phyloP scores from a whole-genome alignment of 2,329 filamentous ascomycete species.

The Pyrenochaeta sp. region DNA sequence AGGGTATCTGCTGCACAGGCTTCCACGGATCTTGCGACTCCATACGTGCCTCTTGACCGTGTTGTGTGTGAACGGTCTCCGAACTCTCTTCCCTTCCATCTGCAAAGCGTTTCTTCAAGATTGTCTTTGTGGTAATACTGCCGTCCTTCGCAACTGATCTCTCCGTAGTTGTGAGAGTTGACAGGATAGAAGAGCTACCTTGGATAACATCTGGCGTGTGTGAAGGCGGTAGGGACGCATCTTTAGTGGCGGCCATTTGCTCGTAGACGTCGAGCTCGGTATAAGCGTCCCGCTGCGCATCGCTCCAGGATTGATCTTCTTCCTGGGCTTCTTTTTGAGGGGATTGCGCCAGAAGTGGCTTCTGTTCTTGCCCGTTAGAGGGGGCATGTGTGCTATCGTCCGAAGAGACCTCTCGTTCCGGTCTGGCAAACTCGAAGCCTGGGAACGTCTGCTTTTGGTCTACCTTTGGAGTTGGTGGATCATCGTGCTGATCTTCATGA shows the following conservation, averaged over 20 bases:
- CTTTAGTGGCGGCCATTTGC: slow-evolving; percentile 40
- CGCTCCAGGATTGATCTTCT: background rate
- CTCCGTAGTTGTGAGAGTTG: slow-evolving; percentile 65
- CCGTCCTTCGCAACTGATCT: slow-evolving; percentile 64
- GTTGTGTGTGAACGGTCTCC: slow-evolving; percentile 60
- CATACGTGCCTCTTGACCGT: slow-evolving; percentile 26
- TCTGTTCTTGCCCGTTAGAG: no score
- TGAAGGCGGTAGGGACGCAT: background rate
- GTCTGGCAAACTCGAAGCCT: background rate
- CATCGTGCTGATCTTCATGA: slow-evolving; percentile 44
- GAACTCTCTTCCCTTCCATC: slow-evolving; percentile 67
- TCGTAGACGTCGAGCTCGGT: slow-evolving; percentile 65
- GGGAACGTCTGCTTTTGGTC: slow-evolving; percentile 14
- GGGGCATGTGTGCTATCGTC: no score
- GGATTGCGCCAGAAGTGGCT: no score
- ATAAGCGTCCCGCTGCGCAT: background rate
- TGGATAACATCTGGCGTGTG: slow-evolving; percentile 4
- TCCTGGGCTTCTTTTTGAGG: background rate
- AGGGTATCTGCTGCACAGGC: slow-evolving; percentile 14
- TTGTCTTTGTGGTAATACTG: slow-evolving; percentile 63
- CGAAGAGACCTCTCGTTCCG: background rate
- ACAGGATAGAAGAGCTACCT: slow-evolving; percentile 53
- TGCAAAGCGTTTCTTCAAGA: slow-evolving; percentile 65
- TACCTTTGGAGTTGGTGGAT: slow-evolving; percentile 38
- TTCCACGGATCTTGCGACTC: slow-evolving; percentile 19